Conservation (phyloP, 495 filamentous ascomycete genomes). For the Neurospora pannonica region DNA sequence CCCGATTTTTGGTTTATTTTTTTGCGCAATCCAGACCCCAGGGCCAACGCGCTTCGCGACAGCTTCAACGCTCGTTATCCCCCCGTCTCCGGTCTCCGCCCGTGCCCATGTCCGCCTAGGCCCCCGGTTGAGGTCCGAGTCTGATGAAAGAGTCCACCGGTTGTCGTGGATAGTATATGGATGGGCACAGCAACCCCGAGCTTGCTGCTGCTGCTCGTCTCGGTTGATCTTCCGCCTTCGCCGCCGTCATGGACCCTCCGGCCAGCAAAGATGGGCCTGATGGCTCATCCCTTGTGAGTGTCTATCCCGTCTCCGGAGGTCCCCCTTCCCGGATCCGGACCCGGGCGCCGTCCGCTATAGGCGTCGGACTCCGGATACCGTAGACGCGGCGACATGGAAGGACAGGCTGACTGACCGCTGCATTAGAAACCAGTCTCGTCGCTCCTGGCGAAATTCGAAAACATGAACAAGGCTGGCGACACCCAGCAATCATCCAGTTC, state of each 20-base stretch:
- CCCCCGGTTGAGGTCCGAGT: slow-evolving; percentile 1
- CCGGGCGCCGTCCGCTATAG: not conserved
- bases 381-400: not conserved
- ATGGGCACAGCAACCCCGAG: slow-evolving; percentile 20
- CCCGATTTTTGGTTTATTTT: not conserved
- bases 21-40: not conserved
- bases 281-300: slow-evolving; percentile 51
- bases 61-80: not conserved
- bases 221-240: slow-evolving; percentile 11
- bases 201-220: slow-evolving; percentile 19
- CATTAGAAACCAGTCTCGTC: slow-evolving; percentile 75
- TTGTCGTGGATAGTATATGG: slow-evolving; percentile 15
- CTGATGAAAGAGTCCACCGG: slow-evolving; percentile 16
- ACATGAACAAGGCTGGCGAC: slow-evolving; percentile 53
- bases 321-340: not conserved
- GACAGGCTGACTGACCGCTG: slow-evolving; percentile 14
- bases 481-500: slow-evolving; percentile 3
- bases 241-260: slow-evolving; percentile 31
- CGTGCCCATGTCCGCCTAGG: not conserved
- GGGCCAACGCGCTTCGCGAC: not conserved
- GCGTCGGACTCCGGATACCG: not conserved
- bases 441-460: slow-evolving; percentile 85
- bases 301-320: not conserved
- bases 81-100: not conserved
- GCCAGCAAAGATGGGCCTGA: slow-evolving; percentile 37